Base-by-base conservation (phyloP, 1,284 basidiomycete genomes). In the Leccinum fuscescens region DNA sequence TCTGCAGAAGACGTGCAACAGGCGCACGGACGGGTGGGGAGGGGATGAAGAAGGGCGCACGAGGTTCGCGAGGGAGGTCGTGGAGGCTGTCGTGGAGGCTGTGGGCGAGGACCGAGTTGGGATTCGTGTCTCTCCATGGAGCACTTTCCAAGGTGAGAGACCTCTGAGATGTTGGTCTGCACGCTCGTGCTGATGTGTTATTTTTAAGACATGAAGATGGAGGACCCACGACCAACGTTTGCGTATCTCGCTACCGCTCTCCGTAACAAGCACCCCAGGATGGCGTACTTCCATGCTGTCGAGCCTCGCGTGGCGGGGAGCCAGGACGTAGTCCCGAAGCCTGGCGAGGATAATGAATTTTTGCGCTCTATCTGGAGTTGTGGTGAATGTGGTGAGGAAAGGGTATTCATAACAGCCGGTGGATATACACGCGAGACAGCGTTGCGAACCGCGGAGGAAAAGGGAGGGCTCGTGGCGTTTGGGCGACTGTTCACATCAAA, bases 101-200 rank as follows among this genome's bases (percentile, higher is more conserved):
- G 66, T 82, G 9, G 80, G 81, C 0, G 64, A 72, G 20, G 68
- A 74, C 11, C 74, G 75, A 24, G 77, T 79, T 3, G 85, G 75
- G 0, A 73, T 89, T 56, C 78, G 86, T 15, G 61, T 87, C 17
- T 81, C 80, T 51, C 86, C 86, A 0, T 87, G 80, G 79, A 74
- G 74, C 55, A 62, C 55, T 5, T 78, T 63, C 67, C 42, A 79
- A 64, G 76, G 78, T 78, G 54, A 33, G 70, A 7, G 5, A 2
- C 11, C 17, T 20, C 42, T 44, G 42, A 44, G 48, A 8, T 1
- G 6, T 3, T 33, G 7, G 24, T 27, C 4, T 8, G 24, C 6
- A 14, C 3, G 8, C 7, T 17, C 7, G 12, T 3, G 8, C 6
- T 17, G 9, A 22, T 4, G 11, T 56, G 4, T 44, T 49, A 5